Evolutionary conservation across 345 rosid species (phyloP).

Genomic region (Schrenkiella parvula): DNA sequence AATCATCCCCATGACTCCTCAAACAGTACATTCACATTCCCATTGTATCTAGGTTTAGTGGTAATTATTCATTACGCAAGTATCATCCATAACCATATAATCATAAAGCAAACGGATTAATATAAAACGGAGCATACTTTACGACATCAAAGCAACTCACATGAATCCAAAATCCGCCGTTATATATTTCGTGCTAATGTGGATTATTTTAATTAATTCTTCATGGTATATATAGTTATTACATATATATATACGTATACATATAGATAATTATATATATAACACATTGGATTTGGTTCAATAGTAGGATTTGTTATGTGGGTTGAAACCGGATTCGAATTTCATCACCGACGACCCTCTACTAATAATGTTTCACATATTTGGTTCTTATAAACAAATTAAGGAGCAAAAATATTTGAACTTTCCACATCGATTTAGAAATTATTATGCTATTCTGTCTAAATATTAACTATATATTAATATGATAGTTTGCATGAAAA

Average conservation of each 20-base stretch:
- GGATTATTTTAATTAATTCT: not conserved
- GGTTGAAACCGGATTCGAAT: too few species aligned
- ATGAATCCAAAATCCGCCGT: slow-evolving; percentile 22
- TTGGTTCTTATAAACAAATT: too few species aligned
- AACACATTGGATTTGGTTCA: not conserved
- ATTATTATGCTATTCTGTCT: not conserved
- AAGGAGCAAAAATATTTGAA: too few species aligned
- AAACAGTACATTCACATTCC: slow-evolving; percentile 19
- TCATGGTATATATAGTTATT: not conserved
- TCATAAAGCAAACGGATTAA: not conserved
- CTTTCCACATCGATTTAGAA: not conserved
- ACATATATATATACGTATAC: not conserved
- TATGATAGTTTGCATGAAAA: not conserved
- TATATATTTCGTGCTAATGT: not conserved
- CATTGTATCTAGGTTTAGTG: slow-evolving; percentile 3
- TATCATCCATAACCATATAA: not conserved
- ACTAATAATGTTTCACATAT: not conserved
- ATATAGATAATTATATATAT: not conserved
- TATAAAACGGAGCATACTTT: not conserved
- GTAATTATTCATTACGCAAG: not conserved
- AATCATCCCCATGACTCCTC: slow-evolving; percentile 12
- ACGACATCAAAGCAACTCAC: slow-evolving; percentile 9
- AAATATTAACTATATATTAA: not conserved
- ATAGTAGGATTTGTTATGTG: not conserved
- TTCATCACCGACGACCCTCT: not conserved